phyloP scores from a whole-genome alignment of 768 basidiomycete genomes.

The Leccinum subtestaceum region DNA sequence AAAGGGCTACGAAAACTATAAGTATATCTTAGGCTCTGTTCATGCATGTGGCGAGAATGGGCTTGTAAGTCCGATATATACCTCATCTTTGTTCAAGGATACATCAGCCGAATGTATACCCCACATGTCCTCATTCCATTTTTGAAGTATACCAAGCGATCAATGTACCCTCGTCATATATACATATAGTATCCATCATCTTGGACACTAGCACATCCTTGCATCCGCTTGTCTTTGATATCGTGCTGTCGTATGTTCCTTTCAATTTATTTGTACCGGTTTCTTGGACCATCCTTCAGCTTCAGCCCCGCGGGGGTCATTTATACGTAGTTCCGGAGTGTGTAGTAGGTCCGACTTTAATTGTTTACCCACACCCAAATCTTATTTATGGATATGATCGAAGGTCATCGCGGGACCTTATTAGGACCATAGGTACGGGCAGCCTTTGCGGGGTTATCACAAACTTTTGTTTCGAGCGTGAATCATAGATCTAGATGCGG shows the following conservation, averaged over 20 bases:
- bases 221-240: not conserved
- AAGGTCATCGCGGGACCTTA: not conserved
- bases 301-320: not conserved
- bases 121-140: not conserved
- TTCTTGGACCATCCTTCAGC: not conserved
- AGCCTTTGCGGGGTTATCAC: not conserved
- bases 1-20: conserved; percentile 11
- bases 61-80: not conserved
- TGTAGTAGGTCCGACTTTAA: not conserved
- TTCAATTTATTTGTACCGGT: not conserved
- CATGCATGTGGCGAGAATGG: not conserved
- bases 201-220: not conserved
- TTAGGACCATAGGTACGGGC: not conserved
- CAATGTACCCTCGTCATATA: not conserved
- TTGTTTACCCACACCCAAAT: not conserved
- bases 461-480: not conserved
- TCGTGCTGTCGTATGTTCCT: not conserved
- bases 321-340: not conserved
- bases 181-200: not conserved
- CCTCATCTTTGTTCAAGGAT: not conserved
- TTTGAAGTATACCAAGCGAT: not conserved
- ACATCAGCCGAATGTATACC: not conserved
- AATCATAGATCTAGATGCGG: not conserved
- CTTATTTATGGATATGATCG: not conserved
- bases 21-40: not conserved